Conservation (phyloP, 495 filamentous ascomycete genomes). For the Chaetomium tenue region DNA sequence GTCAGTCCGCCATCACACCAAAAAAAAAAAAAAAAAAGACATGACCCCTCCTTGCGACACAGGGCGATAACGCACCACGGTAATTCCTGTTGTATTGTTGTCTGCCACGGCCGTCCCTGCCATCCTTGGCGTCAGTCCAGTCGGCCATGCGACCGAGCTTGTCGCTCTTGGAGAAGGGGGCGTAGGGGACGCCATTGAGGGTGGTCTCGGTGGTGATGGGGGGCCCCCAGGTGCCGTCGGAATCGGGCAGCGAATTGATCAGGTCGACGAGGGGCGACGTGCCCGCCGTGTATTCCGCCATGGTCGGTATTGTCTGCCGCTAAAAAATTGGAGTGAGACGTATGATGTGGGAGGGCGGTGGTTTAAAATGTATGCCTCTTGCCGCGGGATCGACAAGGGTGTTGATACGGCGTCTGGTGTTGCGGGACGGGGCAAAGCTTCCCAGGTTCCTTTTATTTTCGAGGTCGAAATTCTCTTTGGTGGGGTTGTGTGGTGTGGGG, state of each 20-base stretch:
- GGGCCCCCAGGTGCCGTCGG: constrained; percentile 81
- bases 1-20: not conserved
- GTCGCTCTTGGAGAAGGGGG: constrained; percentile 96
- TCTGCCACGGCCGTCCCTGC: constrained; percentile 67
- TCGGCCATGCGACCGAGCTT: constrained; percentile 99
- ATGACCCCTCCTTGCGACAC: not conserved
- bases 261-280: constrained; percentile 50
- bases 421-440: constrained; percentile 7
- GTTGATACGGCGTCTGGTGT: not conserved
- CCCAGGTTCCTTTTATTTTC: constrained; percentile 8
- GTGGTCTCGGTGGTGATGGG: constrained; percentile 75
- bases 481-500: constrained; percentile 32
- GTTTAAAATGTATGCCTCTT: not conserved
- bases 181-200: constrained; percentile 90
- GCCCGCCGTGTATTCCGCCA: constrained; percentile 32
- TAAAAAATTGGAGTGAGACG: too few species aligned
- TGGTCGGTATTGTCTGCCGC: constrained; percentile 15
- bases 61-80: constrained; percentile 65
- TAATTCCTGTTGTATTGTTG: constrained; percentile 89
- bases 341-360: not conserved
- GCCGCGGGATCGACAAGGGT: not conserved
- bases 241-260: constrained; percentile 56
- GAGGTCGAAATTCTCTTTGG: constrained; percentile 23
- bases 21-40: not conserved
- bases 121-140: constrained; percentile 96